Conservation (phyloP, 2,329 filamentous ascomycete genomes). For the Pseudogymnoascus sp. region DNA sequence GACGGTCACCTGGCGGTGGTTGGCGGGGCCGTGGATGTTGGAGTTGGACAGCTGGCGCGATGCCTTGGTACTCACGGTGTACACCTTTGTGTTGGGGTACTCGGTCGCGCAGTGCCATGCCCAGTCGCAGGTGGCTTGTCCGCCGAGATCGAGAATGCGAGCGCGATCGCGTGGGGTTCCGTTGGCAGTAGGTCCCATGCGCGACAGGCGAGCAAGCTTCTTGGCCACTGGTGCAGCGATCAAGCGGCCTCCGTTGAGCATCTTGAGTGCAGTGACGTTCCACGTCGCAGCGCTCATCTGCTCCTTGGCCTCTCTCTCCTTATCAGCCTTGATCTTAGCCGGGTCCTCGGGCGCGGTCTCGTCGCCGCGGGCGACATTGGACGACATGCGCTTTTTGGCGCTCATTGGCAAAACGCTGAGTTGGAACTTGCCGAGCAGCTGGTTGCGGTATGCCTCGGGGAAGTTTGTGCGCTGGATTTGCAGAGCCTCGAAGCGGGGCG, state of each 20-base stretch:
- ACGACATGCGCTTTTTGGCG: slow-evolving; percentile 63
- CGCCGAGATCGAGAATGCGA: slow-evolving; percentile 78
- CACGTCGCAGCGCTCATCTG: slow-evolving; percentile 59
- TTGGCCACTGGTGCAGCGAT: slow-evolving; percentile 58
- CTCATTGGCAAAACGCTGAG: slow-evolving; percentile 61
- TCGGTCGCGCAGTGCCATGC: slow-evolving; percentile 87
- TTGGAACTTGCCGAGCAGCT: slow-evolving; percentile 79
- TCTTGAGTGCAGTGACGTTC: slow-evolving; percentile 54
- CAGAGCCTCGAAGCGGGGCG: slow-evolving; percentile 78
- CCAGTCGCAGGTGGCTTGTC: slow-evolving; percentile 83
- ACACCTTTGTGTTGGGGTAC: slow-evolving; percentile 78
- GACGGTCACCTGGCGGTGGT: slow-evolving; percentile 78
- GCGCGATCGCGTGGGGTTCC: slow-evolving; percentile 45
- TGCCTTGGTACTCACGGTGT: slow-evolving; percentile 73
- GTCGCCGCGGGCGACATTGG: slow-evolving; percentile 66
- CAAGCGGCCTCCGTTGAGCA: slow-evolving; percentile 57
- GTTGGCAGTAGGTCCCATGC: slow-evolving; percentile 37
- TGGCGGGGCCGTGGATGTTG: slow-evolving; percentile 73
- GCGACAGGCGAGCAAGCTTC: slow-evolving; percentile 49
- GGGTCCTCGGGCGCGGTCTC: slow-evolving; percentile 56
- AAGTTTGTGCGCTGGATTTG: slow-evolving; percentile 75
- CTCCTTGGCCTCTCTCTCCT: slow-evolving; percentile 70
- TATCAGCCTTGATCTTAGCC: slow-evolving; percentile 59
- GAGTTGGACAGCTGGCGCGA: slow-evolving; percentile 63
- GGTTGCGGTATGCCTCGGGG: slow-evolving; percentile 64